A percentile compares a stretch with the other conserved stretches of the same genome.
These are phyloP conservation scores for Aspergillus sp. DNA, from an alignment of 2,329 filamentous ascomycete species.

Conservation along the genomic window DNA sequence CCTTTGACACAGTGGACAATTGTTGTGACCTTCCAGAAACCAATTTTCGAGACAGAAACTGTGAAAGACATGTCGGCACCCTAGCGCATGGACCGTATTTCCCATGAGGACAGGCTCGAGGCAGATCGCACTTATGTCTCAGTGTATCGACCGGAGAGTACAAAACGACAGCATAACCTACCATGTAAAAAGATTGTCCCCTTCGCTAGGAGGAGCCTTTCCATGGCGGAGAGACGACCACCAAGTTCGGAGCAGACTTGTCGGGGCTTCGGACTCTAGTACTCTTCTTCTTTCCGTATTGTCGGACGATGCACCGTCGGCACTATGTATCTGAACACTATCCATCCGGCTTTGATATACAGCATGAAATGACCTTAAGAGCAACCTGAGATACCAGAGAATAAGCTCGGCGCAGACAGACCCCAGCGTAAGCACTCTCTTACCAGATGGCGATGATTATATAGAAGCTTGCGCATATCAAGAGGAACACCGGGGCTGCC, in stretches of 20 bases:
- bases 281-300: not conserved
- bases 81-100: conserved; percentile 7
- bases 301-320: not conserved
- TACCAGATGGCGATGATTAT: not conserved
- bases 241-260: not conserved
- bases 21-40: conserved; percentile 5
- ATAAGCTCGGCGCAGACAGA: not conserved
- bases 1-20: conserved; percentile 4
- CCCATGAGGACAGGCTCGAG: conserved; percentile 4
- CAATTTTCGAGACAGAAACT: conserved; percentile 3
- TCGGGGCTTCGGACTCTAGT: not conserved
- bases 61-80: conserved; percentile 7
- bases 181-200: not conserved
- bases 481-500: not conserved
- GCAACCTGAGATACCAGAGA: not conserved
- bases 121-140: conserved; percentile 10
- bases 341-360: not conserved
- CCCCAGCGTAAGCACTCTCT: not conserved
- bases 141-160: too few species aligned
- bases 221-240: not conserved
- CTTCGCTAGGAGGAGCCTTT: not conserved
- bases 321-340: not conserved
- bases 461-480: not conserved
- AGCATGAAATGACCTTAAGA: not conserved
- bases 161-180: not conserved